Base-by-base conservation (phyloP, 192 early-diverging fungal genomes). In the Diversispora epigaea region DNA sequence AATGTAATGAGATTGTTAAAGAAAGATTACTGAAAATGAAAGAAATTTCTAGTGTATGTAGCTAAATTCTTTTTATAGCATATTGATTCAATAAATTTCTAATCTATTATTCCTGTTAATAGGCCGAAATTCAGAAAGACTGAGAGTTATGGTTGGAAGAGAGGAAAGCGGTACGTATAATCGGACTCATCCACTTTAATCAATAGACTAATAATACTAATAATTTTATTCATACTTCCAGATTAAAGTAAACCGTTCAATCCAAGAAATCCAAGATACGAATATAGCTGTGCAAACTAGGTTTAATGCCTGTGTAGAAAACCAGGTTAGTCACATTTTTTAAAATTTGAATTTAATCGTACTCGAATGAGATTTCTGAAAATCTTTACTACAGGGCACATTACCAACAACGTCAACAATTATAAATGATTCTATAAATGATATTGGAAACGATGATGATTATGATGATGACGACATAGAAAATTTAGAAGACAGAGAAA, bases 61-160 rank as follows among this genome's bases (percentile, higher is more conserved):
- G n/a, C n/a, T n/a, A n/a, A n/a, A n/a, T n/a, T n/a, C n/a, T n/a
- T n/a, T n/a, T n/a, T n/a, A n/a, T n/a, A 49, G 11, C 49, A 10
- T 39, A 41, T 6, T 44, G 56, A 56, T 57, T 40, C 9, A 44
- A 58, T 72, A 54, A 9, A 8, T 54, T 40, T 75, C 2, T 40
- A 52, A 76, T 46, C 52, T 68, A 50, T 68, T 66, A 41, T 57
- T 68, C 17, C 54, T 57, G 17, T 15, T 60, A 43, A 66, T 68
- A 76, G 75, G 52, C 3, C 15, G 19, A 66, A 65, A 76, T 68
- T 76, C 39, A 68, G 19, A 41, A 41, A 55, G 75, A 68, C 55
- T 76, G 66, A 54, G 75, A 76, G 64, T 17, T 49, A 55, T 76
- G 54, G 75, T 2, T 76, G 5, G 15, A 68, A 68, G 54, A 76